Evolutionary conservation across 306 rosid genomes (phyloP), one percentile per base, ranked within the genome.

Genomic region (Quercus mongolica): DNA sequence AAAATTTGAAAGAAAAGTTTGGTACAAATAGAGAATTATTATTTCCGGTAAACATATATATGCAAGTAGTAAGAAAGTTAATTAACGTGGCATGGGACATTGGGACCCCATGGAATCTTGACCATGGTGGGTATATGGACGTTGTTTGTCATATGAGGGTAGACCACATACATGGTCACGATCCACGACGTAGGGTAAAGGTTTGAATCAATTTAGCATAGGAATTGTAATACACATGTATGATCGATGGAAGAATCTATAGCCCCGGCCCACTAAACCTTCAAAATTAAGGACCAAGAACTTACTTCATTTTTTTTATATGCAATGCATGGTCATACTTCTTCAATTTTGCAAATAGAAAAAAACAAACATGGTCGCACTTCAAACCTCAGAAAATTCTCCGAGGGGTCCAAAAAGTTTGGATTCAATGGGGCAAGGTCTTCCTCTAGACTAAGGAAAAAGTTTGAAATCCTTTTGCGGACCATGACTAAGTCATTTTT

Each of bases 351-450:
- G 21, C 21, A 21, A 21, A 21, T 21, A 21, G 21, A 21, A 21
- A 46, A 25, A 11, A 28, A 11, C 3, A 46, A 12, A 9, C 4
- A 46, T 46, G 54, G 54, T 46, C 54, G 15, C 3, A 8, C 51
- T 86, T 86, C 80, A 89, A 82, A 85, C 64, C 64, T 8, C 64
- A 2, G 86, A 83, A 85, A 83, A 70, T 65, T 87, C 86, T 65
- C 51, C 59, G 63, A 69, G 54, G 62, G 46, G 61, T 75, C 62
- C 75, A 79, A 56, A 76, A 21, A 21, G 21, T 21, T 21, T 21
- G 21, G 21, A 21, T 21, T 21, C 21, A 21, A 21, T 21, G 21
- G 21, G 21, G 21, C 21, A 21, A 21, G 21, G 21, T 21, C 21
- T 21, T 21, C 21, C 21, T 21, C 21, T 21, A 21, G 21, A 21